Evolutionary conservation across 2,329 filamentous ascomycete genomes (phyloP).

Genomic region (Xylariaceae sp.): DNA sequence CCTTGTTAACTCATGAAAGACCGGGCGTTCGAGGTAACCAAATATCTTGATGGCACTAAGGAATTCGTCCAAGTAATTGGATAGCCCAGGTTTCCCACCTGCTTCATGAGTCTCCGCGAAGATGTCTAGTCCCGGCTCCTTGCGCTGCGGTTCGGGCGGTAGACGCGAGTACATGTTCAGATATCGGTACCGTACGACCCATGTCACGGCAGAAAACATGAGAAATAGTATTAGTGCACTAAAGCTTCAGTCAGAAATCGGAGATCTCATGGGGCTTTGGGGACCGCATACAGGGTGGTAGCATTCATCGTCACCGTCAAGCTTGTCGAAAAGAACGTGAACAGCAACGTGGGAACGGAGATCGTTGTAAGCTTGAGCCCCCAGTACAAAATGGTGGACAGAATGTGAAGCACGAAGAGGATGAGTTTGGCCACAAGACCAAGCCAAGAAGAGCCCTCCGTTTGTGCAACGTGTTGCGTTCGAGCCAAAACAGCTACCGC

Average conservation of each 20-base stretch:
- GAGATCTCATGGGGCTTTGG: constrained; percentile 2
- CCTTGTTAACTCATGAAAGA: constrained; percentile 94
- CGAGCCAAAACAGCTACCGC: constrained; percentile 25
- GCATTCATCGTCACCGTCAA: constrained; percentile 98
- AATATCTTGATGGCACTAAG: constrained; percentile 98
- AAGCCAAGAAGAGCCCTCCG: constrained; percentile 45
- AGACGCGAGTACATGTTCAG: constrained; percentile 95
- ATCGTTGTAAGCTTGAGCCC: constrained; percentile 80
- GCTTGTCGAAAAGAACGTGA: constrained; percentile 56
- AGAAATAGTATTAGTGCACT: constrained; percentile 62
- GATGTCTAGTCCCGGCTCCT: constrained; percentile 91
- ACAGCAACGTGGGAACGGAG: constrained; percentile 83
- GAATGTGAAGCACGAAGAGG: constrained; percentile 51
- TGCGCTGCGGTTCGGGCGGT: constrained; percentile 89
- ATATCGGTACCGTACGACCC: constrained; percentile 92
- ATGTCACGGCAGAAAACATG: constrained; percentile 79
- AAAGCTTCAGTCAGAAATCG: constrained; percentile 38
- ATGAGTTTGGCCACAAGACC: constrained; percentile 53
- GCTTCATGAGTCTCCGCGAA: constrained; percentile 91
- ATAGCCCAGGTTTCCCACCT: constrained; percentile 81
- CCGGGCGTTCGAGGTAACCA: constrained; percentile 90
- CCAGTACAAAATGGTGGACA: constrained; percentile 67
- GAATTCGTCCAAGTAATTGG: constrained; percentile 98
- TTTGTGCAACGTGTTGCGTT: constrained; percentile 25
- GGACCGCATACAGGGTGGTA: constrained; percentile 71